Conservation (phyloP, 2,329 filamentous ascomycete genomes). For the Sporothrix inflata region DNA sequence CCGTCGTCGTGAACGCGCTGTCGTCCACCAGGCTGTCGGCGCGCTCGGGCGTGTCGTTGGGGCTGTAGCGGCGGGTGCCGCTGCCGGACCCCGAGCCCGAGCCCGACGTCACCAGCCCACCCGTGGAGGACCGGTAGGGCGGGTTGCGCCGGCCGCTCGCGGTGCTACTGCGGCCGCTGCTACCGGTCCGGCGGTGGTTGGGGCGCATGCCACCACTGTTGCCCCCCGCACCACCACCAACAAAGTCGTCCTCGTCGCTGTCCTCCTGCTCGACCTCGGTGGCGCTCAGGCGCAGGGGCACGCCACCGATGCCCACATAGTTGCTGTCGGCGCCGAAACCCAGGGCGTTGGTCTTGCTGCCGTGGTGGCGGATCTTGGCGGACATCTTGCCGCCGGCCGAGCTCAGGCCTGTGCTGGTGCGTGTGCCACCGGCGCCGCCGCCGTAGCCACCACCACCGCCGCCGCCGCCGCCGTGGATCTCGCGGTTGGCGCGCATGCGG, state of each 20-base stretch:
- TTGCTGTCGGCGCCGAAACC: conserved; percentile 79
- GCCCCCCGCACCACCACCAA: conserved; percentile 37
- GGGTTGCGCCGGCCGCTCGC: conserved; percentile 55
- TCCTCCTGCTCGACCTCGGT: conserved; percentile 91
- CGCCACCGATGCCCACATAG: conserved; percentile 73
- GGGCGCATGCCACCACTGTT: conserved; percentile 44
- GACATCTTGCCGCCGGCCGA: conserved; percentile 65
- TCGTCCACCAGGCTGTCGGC: conserved; percentile 53
- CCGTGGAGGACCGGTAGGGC: conserved; percentile 54
- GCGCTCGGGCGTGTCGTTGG: conserved; percentile 60
- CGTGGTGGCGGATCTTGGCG: conserved; percentile 87
- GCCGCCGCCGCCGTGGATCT: conserved; percentile 73
- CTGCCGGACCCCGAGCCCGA: conserved; percentile 38
- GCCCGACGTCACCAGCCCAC: conserved; percentile 43
- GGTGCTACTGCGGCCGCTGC: conserved; percentile 73
- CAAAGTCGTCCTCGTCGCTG: conserved; percentile 71
- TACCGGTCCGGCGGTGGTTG: conserved; percentile 72
- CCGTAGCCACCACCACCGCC: conserved; percentile 55
- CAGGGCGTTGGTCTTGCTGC: conserved; percentile 75
- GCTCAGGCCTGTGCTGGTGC: conserved; percentile 66
- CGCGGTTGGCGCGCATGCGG: conserved; percentile 81
- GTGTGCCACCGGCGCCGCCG: conserved; percentile 44
- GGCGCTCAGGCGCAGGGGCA: conserved; percentile 90
- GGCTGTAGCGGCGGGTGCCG: conserved; percentile 50
- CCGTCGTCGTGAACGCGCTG: neutral